Percentiles rank a stretch among this genome's conserved stretches.
phyloP scores from a whole-genome alignment of 805 yeast species.

The Suhomyces sp. region DNA sequence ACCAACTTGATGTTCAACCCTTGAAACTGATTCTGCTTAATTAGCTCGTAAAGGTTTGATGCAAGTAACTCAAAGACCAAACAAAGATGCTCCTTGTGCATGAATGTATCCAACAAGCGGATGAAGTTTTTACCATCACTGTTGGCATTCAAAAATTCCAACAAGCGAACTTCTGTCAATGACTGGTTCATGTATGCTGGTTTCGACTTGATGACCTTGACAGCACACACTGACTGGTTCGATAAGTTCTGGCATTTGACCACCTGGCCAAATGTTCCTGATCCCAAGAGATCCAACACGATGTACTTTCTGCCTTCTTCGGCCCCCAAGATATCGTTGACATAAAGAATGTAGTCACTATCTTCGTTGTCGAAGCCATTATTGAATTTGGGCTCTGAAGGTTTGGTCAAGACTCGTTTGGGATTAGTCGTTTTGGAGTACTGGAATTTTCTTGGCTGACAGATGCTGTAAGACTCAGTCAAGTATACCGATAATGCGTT shows the following conservation, averaged over 20 bases:
- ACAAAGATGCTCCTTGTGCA: constrained; percentile 91
- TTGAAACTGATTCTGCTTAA: constrained; percentile 89
- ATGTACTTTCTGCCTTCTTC: constrained; percentile 83
- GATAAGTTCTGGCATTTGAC: constrained; percentile 83
- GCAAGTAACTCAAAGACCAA: constrained; percentile 87
- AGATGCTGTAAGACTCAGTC: constrained; percentile 76
- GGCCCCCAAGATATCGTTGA: constrained; percentile 86
- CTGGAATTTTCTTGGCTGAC: constrained; percentile 73
- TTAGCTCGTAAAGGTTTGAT: constrained; percentile 82
- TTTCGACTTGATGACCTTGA: constrained; percentile 88
- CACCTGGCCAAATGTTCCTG: constrained; percentile 98
- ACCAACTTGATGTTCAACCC: constrained; percentile 83
- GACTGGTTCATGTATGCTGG: constrained; percentile 91
- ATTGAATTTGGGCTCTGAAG: constrained; percentile 75
- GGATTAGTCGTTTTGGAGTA: constrained; percentile 87
- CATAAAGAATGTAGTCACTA: constrained; percentile 87
- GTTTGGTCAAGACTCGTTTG: constrained; percentile 87
- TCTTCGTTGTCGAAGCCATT: constrained; percentile 87
- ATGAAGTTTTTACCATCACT: constrained; percentile 71
- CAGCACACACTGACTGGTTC: constrained; percentile 87
- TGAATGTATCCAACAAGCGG: constrained; percentile 78
- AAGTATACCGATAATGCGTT: constrained; percentile 74
- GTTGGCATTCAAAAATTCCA: constrained; percentile 73
- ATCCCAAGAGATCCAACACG: constrained; percentile 87
- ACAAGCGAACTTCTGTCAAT: constrained; percentile 79